Conservation (phyloP, 2,329 filamentous ascomycete species). For the Cephalotrichum gorgonifer region DNA sequence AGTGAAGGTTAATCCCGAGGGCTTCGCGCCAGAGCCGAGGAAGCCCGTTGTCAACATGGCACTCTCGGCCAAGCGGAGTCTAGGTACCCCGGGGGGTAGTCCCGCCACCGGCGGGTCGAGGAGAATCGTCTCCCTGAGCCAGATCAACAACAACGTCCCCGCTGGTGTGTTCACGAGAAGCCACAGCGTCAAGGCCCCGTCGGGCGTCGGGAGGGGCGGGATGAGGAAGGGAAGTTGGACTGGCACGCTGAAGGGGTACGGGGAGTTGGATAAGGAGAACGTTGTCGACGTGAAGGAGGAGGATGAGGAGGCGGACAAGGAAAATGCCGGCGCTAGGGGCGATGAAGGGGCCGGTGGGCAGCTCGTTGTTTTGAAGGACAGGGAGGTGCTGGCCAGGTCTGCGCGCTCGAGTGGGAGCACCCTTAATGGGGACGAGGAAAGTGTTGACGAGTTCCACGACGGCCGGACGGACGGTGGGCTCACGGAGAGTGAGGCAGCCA, state of each 20-base stretch:
- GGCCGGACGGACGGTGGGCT: background rate
- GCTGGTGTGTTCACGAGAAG: slow-evolving; percentile 60
- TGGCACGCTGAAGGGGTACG: slow-evolving; percentile 37
- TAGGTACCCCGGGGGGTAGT: slow-evolving; percentile 32
- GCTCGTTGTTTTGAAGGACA: slow-evolving; percentile 1
- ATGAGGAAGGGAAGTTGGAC: slow-evolving; percentile 63
- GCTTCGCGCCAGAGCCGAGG: slow-evolving; percentile 13
- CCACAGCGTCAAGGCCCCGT: slow-evolving; percentile 62
- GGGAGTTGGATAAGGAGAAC: slow-evolving; percentile 53
- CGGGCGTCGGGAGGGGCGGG: slow-evolving; percentile 20
- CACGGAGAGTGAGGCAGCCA: slow-evolving; percentile 14
- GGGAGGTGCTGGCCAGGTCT: slow-evolving; percentile 2
- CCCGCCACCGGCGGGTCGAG: slow-evolving; percentile 50
- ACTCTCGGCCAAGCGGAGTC: slow-evolving; percentile 38
- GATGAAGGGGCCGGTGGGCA: background rate
- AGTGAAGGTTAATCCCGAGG: slow-evolving; percentile 31
- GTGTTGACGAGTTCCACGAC: background rate
- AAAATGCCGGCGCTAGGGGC: background rate
- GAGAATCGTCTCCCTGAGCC: slow-evolving; percentile 81
- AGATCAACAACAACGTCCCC: slow-evolving; percentile 70
- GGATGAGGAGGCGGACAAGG: slow-evolving; percentile 4
- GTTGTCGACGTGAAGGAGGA: slow-evolving; percentile 54
- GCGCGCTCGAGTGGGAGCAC: slow-evolving; percentile 7
- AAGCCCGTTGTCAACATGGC: slow-evolving; percentile 40
- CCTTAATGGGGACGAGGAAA: slow-evolving; percentile 7